Evolutionary conservation across 768 basidiomycete genomes (phyloP).

Genomic region (Symmetrospora coprosmae): DNA sequence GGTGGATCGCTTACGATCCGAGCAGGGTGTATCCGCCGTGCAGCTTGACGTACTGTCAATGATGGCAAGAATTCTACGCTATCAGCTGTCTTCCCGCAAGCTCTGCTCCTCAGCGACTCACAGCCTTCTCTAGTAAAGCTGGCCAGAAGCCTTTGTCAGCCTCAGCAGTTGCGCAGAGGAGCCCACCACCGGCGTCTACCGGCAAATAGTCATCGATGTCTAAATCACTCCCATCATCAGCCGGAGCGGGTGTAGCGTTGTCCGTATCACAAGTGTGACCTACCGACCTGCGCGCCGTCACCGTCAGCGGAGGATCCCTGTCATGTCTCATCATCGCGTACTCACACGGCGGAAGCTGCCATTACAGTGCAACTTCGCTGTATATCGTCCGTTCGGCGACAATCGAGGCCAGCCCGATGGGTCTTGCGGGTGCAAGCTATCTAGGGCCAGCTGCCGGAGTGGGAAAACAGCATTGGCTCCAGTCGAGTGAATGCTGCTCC

Average conservation of each 20-base stretch:
- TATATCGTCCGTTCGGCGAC: background rate
- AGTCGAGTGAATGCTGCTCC: no score
- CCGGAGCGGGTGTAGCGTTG: no score
- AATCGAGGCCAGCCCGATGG: background rate
- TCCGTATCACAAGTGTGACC: no score
- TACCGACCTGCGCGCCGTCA: background rate
- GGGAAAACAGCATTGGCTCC: no score
- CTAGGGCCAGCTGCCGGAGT: background rate
- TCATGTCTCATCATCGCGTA: background rate
- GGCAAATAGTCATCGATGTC: constrained; percentile 19
- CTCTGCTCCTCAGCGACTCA: background rate
- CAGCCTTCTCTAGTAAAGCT: constrained; percentile 18
- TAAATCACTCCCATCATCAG: background rate
- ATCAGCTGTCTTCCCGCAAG: background rate
- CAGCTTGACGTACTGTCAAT: constrained; percentile 8
- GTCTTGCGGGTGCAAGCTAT: background rate
- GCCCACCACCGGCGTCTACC: background rate
- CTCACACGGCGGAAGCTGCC: background rate
- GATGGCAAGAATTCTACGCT: background rate
- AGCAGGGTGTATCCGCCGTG: background rate
- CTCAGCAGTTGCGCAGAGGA: background rate
- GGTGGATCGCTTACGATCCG: constrained; percentile 11
- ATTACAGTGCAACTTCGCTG: background rate
- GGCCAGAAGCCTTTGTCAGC: constrained; percentile 1
- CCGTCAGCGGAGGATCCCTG: background rate